Base-by-base conservation (phyloP, 306 rosid genomes). In the Malus fusca region DNA sequence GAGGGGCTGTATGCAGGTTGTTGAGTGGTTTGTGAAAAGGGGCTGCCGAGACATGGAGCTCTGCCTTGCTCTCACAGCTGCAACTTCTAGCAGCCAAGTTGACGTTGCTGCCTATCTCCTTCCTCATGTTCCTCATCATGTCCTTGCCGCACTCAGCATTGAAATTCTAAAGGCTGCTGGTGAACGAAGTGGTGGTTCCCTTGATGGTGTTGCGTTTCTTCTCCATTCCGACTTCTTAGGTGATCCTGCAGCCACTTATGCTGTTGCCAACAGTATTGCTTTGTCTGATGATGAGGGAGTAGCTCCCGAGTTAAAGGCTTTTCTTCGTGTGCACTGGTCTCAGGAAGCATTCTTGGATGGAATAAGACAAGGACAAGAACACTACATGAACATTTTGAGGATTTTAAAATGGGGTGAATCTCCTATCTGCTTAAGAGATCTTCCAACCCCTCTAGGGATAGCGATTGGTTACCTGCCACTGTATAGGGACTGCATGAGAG, bases 161-260 rank as follows among this genome's bases (percentile, higher is more conserved):
- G 97, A 92, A 78, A 92, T 92, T 80, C 84, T 92, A 26, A 90
- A 88, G 84, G 97, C 97, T 77, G 97, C 97, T 61, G 97, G 97
- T 4, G 97, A 92, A 70, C 82, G 96, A 22, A 90, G 97, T 11
- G 82, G 89, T 55, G 93, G 93, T 68, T 92, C 97, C 70, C 93
- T 92, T 62, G 92, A 84, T 40, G 97, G 97, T 30, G 96, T 92
- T 18, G 93, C 86, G 76, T 92, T 90, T 88, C 97, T 92, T 74
- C 96, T 92, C 70, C 84, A 82, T 72, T 85, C 97, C 10, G 88
- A 92, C 80, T 92, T 92, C 89, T 84, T 92, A 59, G 93, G 97
- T 4, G 96, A 92, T 74, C 88, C 96, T 23, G 84, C 89, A 69
- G 87, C 97, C 53, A 92, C 96, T 59, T 92, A 92, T 76, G 92